Evolutionary conservation across 805 yeast species (phyloP), one percentile per base, ranked within the genome.

Genomic region (Starmera quercuum): DNA sequence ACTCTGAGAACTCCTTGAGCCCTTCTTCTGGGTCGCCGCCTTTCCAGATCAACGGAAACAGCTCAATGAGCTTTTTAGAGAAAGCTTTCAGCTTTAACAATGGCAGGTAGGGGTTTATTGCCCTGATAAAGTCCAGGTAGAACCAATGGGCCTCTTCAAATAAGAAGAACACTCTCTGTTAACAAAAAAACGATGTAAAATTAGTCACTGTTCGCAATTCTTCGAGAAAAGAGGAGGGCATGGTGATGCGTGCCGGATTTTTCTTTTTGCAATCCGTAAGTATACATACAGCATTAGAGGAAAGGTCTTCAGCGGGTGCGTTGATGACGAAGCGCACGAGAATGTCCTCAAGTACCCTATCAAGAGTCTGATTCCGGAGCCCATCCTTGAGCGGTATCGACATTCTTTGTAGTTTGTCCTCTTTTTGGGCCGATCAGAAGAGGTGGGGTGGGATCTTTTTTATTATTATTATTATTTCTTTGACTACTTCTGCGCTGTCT

Each of bases 101-200:
- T 2, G 97, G 97, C 38, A 90, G 65, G 21, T 67, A 56, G 4
- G 92, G 88, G 54, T 86, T 82, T 47, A 79, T 60, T 23, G 71
- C 72, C 23, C 88, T 71, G 10, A 81, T 68, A 48, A 81, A 88
- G 58, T 92, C 99, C 32, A 82, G 72, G 58, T 88, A 92, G 53
- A 83, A 92, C 98, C 98, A 92, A 46, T 87, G 96, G 2, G 98
- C 98, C 58, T 92, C 97, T 64, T 92, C 99, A 27, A 92, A 79
- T 54, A 88, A 95, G 62, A 92, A 92, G 51, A 87, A 74, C 18
- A 88, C 82, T 51, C 98, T 69, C n/a, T 53, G 75, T 59, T 9
- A n/a, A n/a, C n/a, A n/a, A n/a, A n/a, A n/a, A n/a, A n/a, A n/a
- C n/a, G n/a, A n/a, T n/a, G n/a, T n/a, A n/a, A n/a, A n/a, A n/a